Conservation (phyloP, 441 rosid genomes). For the Isatis lusitanica region DNA sequence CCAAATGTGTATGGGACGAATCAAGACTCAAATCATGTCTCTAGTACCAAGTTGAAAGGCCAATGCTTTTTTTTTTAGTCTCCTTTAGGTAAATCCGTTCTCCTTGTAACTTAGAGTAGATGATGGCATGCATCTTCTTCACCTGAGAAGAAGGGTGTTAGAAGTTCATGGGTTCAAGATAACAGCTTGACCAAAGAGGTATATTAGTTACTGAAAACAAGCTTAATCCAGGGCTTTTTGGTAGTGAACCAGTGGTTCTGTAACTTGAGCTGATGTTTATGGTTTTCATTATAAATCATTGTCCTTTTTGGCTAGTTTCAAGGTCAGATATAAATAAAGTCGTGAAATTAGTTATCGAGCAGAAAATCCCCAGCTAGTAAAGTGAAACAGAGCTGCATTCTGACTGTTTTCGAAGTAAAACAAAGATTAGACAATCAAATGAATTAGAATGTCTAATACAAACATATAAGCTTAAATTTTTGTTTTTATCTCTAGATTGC, state of each 20-base stretch:
- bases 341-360: not conserved
- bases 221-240: slow-evolving; percentile 13
- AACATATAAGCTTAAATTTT: not conserved
- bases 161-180: slow-evolving; percentile 8
- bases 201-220: slow-evolving; percentile 20
- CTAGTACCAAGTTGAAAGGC: slow-evolving; percentile 59
- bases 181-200: slow-evolving; percentile 27
- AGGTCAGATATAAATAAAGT: not conserved
- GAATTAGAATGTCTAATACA: slow-evolving; percentile 14
- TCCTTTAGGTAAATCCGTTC: not conserved
- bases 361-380: not conserved
- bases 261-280: slow-evolving; percentile 18
- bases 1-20: slow-evolving; percentile 91
- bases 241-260: slow-evolving; percentile 25
- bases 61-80: no score
- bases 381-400: slow-evolving; percentile 5
- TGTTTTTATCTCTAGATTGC: slow-evolving; percentile 46
- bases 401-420: not conserved
- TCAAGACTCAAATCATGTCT: slow-evolving; percentile 91
- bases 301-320: slow-evolving; percentile 3
- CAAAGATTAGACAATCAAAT: slow-evolving; percentile 9
- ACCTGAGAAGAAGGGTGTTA: slow-evolving; percentile 15
- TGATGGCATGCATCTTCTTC: slow-evolving; percentile 15
- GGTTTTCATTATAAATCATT: slow-evolving; percentile 7
- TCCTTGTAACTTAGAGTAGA: slow-evolving; percentile 27